phyloP scores from a whole-genome alignment of 2,329 filamentous ascomycete species.

The Torrubiella hemipterigena region DNA sequence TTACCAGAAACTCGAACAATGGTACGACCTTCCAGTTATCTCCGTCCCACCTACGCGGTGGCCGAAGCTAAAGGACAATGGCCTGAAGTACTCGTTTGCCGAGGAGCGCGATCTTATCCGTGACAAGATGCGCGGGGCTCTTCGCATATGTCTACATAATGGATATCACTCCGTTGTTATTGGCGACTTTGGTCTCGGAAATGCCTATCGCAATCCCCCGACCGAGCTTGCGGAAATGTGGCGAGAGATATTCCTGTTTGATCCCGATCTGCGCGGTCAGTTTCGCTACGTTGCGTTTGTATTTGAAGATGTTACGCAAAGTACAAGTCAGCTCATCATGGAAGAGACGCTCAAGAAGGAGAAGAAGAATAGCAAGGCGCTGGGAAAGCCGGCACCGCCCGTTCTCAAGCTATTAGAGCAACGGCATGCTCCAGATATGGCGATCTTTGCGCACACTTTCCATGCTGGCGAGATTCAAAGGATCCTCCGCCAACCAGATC shows the following conservation, averaged over 20 bases:
- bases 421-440: constrained; percentile 28
- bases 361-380: constrained; percentile 21
- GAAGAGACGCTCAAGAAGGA: constrained; percentile 44
- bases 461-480: constrained; percentile 34
- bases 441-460: constrained; percentile 44
- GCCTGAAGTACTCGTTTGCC: constrained; percentile 59
- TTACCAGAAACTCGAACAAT: constrained; percentile 45
- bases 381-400: constrained; percentile 12
- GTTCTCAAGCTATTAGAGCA: constrained; percentile 14
- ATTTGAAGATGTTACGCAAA: constrained; percentile 46
- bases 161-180: constrained; percentile 46
- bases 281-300: constrained; percentile 52
- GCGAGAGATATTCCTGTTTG: constrained; percentile 52
- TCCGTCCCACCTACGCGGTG: constrained; percentile 61
- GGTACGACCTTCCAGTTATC: constrained; percentile 55
- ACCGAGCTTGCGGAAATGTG: constrained; percentile 53
- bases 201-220: constrained; percentile 51
- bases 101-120: constrained; percentile 60
- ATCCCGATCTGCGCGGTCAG: constrained; percentile 48
- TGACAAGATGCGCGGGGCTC: constrained; percentile 59
- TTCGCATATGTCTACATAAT: constrained; percentile 56
- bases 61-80: constrained; percentile 58
- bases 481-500: constrained; percentile 38
- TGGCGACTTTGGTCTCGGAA: constrained; percentile 57
- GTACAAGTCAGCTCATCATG: constrained; percentile 38